Conservation (phyloP, 169 alveolate species). For the Plasmodium adleri region DNA sequence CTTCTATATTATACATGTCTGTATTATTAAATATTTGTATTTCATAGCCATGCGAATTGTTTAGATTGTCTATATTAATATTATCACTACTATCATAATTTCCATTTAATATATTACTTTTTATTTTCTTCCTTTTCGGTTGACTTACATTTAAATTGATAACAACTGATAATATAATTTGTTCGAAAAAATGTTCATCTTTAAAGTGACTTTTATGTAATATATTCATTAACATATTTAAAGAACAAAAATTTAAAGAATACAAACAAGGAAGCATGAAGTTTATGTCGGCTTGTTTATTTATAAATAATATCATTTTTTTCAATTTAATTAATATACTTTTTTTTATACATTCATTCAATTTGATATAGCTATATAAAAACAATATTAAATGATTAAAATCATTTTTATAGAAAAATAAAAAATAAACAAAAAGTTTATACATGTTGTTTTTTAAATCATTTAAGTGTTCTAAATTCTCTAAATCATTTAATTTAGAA, state of each 20-base stretch:
- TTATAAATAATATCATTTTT: slow-evolving; percentile 8
- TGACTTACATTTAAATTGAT: slow-evolving; percentile 40
- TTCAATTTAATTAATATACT: slow-evolving; percentile 27
- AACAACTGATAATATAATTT: slow-evolving; percentile 34
- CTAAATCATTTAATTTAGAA: slow-evolving; percentile 23
- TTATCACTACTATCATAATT: not conserved
- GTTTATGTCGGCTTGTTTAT: not conserved
- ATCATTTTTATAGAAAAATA: slow-evolving; percentile 33
- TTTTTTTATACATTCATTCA: slow-evolving; percentile 39
- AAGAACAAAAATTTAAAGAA: slow-evolving; percentile 34
- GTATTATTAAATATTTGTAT: too few species aligned
- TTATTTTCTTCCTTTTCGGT: slow-evolving; percentile 27
- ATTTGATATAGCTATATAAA: slow-evolving; percentile 35
- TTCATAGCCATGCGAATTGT: too few species aligned
- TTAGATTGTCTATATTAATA: too few species aligned
- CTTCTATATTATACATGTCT: too few species aligned
- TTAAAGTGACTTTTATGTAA: slow-evolving; percentile 23
- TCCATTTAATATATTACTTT: slow-evolving; percentile 36
- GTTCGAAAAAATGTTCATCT: slow-evolving; percentile 16
- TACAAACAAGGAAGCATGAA: not conserved
- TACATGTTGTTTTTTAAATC: slow-evolving; percentile 47
- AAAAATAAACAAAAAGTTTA: slow-evolving; percentile 60
- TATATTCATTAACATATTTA: slow-evolving; percentile 56
- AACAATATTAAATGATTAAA: slow-evolving; percentile 41
- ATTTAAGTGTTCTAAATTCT: slow-evolving; percentile 12